Evolutionary conservation across 2,329 filamentous ascomycete species (phyloP).

Genomic region (Plectosphaerella plurivora): DNA sequence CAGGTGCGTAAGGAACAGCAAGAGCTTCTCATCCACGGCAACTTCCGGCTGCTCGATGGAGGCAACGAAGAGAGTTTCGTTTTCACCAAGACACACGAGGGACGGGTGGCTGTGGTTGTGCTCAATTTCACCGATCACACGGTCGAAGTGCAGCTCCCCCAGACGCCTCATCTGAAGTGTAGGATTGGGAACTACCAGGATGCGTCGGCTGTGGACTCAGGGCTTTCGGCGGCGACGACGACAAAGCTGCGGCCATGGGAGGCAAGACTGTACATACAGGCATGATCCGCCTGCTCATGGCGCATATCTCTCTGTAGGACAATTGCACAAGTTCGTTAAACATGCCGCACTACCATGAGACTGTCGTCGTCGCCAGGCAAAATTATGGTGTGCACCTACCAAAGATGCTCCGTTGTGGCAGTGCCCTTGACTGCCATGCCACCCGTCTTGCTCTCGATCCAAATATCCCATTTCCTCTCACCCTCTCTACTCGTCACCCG

Average conservation of each 20-base stretch:
- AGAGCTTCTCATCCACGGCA: slow-evolving; percentile 58
- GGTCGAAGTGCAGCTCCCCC: slow-evolving; percentile 18
- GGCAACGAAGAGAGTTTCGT: slow-evolving; percentile 40
- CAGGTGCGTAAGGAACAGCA: slow-evolving; percentile 49
- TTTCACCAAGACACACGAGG: slow-evolving; percentile 32
- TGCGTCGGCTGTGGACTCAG: slow-evolving; percentile 7
- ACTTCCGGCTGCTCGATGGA: slow-evolving; percentile 47
- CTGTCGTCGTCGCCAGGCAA: no score
- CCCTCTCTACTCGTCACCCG: slow-evolving; percentile 23
- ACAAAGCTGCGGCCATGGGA: slow-evolving; percentile 26
- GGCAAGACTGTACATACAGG: slow-evolving; percentile 24
- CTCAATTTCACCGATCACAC: slow-evolving; percentile 32
- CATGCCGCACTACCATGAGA: no score
- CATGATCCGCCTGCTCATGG: not conserved
- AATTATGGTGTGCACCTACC: no score
- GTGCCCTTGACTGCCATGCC: slow-evolving; percentile 60
- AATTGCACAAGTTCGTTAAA: no score
- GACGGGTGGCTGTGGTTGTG: slow-evolving; percentile 23
- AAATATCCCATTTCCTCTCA: slow-evolving; percentile 50
- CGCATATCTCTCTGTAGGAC: no score
- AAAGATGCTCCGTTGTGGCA: slow-evolving; percentile 19
- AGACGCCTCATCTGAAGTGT: slow-evolving; percentile 12
- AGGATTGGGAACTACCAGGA: slow-evolving; percentile 25
- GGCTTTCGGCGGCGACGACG: not conserved
- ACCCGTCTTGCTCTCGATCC: slow-evolving; percentile 59